phyloP scores from a whole-genome alignment of 768 basidiomycete species.

The Gymnopilus dilepis region DNA sequence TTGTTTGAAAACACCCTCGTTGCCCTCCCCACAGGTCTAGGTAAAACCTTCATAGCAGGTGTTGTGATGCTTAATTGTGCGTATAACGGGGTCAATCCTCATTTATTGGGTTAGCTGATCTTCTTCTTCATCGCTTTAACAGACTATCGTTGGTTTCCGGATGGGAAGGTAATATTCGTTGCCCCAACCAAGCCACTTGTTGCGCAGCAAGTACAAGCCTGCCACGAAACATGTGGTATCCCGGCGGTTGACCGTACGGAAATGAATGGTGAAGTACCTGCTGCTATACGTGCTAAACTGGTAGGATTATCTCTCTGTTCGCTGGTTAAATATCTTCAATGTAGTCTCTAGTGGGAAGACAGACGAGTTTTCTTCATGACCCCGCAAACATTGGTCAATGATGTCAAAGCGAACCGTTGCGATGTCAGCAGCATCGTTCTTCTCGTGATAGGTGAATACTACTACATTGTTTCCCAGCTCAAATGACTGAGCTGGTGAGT shows the following conservation, averaged over 20 bases:
- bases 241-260: constrained; percentile 86
- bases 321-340: background rate
- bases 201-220: constrained; percentile 92
- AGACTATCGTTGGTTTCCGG: constrained; percentile 94
- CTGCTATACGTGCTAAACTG: constrained; percentile 56
- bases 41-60: constrained; percentile 98
- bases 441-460: constrained; percentile 77
- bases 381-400: constrained; percentile 92
- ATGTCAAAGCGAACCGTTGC: constrained; percentile 73
- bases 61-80: constrained; percentile 95
- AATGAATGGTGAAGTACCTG: constrained; percentile 78
- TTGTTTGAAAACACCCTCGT: constrained; percentile 95
- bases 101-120: background rate
- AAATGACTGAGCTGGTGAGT: background rate
- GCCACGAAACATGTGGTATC: constrained; percentile 92
- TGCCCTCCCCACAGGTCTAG: constrained; percentile 92
- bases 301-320: constrained; percentile 45
- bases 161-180: constrained; percentile 91
- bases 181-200: constrained; percentile 97
- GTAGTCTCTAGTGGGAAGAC: constrained; percentile 64
- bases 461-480: background rate
- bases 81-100: constrained; percentile 4
- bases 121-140: constrained; percentile 5
- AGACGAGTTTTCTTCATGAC: constrained; percentile 96
- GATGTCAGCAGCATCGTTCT: constrained; percentile 84